A percentile compares a stretch with the other conserved stretches of the same genome.
Conservation (phyloP, 2,329 filamentous ascomycete species). For the Arthrinium puccinioides region DNA sequence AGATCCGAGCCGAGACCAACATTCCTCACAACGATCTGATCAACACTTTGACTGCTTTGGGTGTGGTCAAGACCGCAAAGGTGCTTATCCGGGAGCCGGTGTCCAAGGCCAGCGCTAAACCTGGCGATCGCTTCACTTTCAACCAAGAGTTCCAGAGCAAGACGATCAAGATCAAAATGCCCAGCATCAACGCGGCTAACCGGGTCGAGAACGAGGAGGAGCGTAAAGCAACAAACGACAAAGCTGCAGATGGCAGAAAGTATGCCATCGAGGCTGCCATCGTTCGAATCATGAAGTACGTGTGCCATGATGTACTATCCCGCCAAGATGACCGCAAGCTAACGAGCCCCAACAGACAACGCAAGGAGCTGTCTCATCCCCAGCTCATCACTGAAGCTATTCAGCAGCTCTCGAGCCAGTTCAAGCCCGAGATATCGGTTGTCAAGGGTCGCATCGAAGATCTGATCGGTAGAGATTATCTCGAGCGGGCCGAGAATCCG, state of each 20-base stretch:
- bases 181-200: slow-evolving; percentile 72
- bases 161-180: slow-evolving; percentile 81
- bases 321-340: slow-evolving; percentile 12
- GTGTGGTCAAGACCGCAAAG: slow-evolving; percentile 69
- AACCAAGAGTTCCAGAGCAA: slow-evolving; percentile 78
- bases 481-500: slow-evolving; percentile 60
- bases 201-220: slow-evolving; percentile 74
- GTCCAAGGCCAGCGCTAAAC: slow-evolving; percentile 63
- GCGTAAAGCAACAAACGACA: slow-evolving; percentile 64
- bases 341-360: slow-evolving; percentile 46
- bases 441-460: slow-evolving; percentile 79
- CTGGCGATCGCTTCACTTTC: slow-evolving; percentile 72
- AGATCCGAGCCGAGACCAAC: slow-evolving; percentile 76
- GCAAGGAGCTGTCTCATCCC: slow-evolving; percentile 63
- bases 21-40: slow-evolving; percentile 69
- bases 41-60: slow-evolving; percentile 72
- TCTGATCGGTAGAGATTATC: slow-evolving; percentile 68
- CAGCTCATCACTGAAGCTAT: slow-evolving; percentile 67
- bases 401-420: slow-evolving; percentile 58
- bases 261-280: slow-evolving; percentile 71
- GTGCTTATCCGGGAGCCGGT: slow-evolving; percentile 75
- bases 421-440: slow-evolving; percentile 69
- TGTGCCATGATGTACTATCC: slow-evolving; percentile 12
- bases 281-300: slow-evolving; percentile 81
- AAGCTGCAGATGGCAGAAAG: slow-evolving; percentile 64